phyloP scores from a whole-genome alignment of 192 early-diverging fungal genomes.

The Borealophlyctis nickersoniae region DNA sequence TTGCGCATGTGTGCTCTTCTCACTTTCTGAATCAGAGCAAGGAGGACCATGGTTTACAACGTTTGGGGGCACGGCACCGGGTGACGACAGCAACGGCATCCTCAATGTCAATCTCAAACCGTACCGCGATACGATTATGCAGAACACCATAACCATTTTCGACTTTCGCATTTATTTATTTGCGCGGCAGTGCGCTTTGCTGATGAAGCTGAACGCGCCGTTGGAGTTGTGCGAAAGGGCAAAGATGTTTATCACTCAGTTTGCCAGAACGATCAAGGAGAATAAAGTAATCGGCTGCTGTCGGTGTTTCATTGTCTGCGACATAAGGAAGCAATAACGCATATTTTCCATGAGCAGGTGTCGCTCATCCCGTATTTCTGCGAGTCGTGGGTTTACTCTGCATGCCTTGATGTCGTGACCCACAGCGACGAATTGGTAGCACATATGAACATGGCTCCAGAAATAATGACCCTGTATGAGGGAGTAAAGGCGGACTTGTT shows the following conservation, averaged over 20 bases:
- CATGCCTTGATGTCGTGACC: conserved; percentile 70
- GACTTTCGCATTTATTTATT: conserved; percentile 97
- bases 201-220: conserved; percentile 64
- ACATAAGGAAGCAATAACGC: not conserved
- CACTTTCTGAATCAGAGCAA: conserved; percentile 48
- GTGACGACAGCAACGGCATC: conserved; percentile 86
- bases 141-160: conserved; percentile 89
- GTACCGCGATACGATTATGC: conserved; percentile 83
- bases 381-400: conserved; percentile 78
- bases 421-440: conserved; percentile 76
- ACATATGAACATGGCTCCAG: conserved; percentile 37
- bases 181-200: conserved; percentile 80
- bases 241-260: conserved; percentile 68
- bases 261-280: conserved; percentile 69
- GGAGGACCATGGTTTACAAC: conserved; percentile 87
- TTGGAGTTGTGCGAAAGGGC: conserved; percentile 69
- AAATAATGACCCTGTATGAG: conserved; percentile 57
- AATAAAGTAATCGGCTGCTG: conserved; percentile 50
- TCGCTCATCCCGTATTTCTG: conserved; percentile 58
- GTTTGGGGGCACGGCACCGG: conserved; percentile 80
- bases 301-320: not conserved
- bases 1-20: not conserved
- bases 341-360: conserved; percentile 30
- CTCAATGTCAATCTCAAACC: conserved; percentile 74
- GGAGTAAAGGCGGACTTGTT: conserved; percentile 73